Evolutionary conservation across 441 rosid species (phyloP), one percentile per base, ranked within the genome.

Genomic region (Omphalea diandra): DNA sequence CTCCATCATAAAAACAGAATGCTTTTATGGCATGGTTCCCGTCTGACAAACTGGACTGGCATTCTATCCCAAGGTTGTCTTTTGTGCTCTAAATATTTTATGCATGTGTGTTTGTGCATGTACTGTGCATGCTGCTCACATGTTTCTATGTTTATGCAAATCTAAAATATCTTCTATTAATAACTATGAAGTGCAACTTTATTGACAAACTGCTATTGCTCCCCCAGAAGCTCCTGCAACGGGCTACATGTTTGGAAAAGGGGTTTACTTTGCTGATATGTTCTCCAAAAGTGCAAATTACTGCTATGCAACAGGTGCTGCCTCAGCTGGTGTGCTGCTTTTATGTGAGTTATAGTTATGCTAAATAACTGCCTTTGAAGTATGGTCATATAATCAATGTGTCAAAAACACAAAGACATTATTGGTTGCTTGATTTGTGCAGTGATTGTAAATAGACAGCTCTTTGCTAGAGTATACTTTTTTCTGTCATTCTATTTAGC

Each of bases 21-120:
- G 98, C 85, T 94, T 74, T 80, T 94, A 53, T 94, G 97, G 98
- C 97, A 94, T 76, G 98, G 97, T 69, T 91, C 97, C 65, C 90
- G 88, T 70, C 98, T 94, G 79, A 76, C 97, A 69, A 91, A 91
- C 82, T 94, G 97, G 98, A 81, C 85, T 32, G 97, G 98, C 75
- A 90, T 94, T 80, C 85, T 94, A 74, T 94, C 97, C 60, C 98
- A 91, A 94, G 97, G 98, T 94, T 61, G 31, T 63, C 43, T 2
- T 65, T 70, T 61, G 31, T 49, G 8, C 26, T 20, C 35, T 76
- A 71, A 35, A 29, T 61, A 29, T 57, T 58, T 20, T 26, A 7
- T 46, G 50, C 50, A 14, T 50, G 29, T 22, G 66, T 67, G 36
- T 26, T 5, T 54, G 38, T 22, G 40, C 60, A 6, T 75, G 35